These are phyloP conservation scores for Coniochaeta prunicola DNA, from an alignment of 2,329 filamentous ascomycete genomes.

Conservation along the genomic window DNA sequence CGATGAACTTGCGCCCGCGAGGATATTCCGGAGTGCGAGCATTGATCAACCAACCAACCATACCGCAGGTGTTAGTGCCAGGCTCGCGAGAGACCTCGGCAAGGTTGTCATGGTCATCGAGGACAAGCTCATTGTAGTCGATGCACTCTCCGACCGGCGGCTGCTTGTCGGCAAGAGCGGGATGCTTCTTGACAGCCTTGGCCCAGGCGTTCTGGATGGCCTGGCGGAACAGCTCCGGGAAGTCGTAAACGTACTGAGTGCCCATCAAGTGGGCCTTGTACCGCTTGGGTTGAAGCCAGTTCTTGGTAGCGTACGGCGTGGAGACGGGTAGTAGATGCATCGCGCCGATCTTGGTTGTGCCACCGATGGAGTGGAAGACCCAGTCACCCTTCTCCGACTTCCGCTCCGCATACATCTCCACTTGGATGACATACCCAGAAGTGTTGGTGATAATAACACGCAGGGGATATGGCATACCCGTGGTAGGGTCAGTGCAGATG, in stretches of 20 bases:
- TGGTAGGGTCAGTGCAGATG: constrained; percentile 85
- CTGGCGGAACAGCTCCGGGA: constrained; percentile 98
- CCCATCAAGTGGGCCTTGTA: constrained; percentile 99
- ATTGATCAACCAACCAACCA: constrained; percentile 97
- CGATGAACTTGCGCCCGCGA: constrained; percentile 82
- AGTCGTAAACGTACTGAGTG: constrained; percentile 98
- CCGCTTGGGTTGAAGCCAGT: constrained; percentile 95
- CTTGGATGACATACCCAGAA: constrained; percentile 93
- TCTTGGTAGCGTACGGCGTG: constrained; percentile 94
- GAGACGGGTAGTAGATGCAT: constrained; percentile 91
- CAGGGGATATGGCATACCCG: constrained; percentile 80
- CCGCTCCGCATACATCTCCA: constrained; percentile 95
- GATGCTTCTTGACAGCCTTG: constrained; percentile 66
- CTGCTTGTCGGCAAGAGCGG: constrained; percentile 69
- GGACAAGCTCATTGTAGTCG: constrained; percentile 86
- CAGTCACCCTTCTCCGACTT: constrained; percentile 98
- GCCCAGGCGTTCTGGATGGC: constrained; percentile 94
- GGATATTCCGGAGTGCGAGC: constrained; percentile 95
- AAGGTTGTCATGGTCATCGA: constrained; percentile 88
- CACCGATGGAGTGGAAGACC: constrained; percentile 97
- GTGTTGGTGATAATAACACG: constrained; percentile 98
- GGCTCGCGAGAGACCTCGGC: constrained; percentile 91
- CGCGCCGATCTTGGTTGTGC: constrained; percentile 87
- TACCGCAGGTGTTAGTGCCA: constrained; percentile 91
- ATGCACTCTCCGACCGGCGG: constrained; percentile 86